Base-by-base conservation (phyloP, 2,329 filamentous ascomycete genomes). In the Amylocarpus encephaloides region DNA sequence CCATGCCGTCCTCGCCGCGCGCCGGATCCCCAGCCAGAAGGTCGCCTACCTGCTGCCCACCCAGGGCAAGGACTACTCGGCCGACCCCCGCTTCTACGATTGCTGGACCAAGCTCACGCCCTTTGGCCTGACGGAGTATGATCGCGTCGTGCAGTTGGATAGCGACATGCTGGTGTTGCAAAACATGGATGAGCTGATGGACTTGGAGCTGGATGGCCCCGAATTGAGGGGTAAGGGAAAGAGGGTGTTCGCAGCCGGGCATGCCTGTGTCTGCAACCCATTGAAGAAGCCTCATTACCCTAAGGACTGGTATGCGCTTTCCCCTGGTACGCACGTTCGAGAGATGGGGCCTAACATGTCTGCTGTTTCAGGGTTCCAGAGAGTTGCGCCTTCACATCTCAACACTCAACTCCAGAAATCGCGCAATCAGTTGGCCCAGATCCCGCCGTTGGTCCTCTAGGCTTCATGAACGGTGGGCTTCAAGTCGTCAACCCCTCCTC, bases 131-230 rank as follows among this genome's bases (percentile, higher is more conserved):
- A 76, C 76, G 15, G 82, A 91, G 66, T 95, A 91, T 70, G 76
- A 83, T 22, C 79, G 89, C 36, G 80, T 95, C 32, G 86, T 94
- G 33, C 86, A 89, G 70, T 76, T 95, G 48, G 90, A 95, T 70
- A 86, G 84, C 63, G 90, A 95, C 71, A 95, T 95, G 89, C 71
- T 95, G 45, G 82, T 88, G 6, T 69, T 84, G 57, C 76, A 76
- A 62, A 94, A 94, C 69, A 95, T 95, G 87, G 90, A 95, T 66
- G 89, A 94, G 71, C 73, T 95, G 59, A 94, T 95, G 88, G 81
- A 88, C n/a, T 61, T 95, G 44, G 72, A 79, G 54, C 78, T 94
- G 41, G 87, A 92, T 67, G 64, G 71, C 16, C 72, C 78, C 0
- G 71, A 70, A 38, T 52, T 73, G 51, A 71, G 61, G 1, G 81